Conservation (phyloP, 306 rosid species). For the Alnus rubra region DNA sequence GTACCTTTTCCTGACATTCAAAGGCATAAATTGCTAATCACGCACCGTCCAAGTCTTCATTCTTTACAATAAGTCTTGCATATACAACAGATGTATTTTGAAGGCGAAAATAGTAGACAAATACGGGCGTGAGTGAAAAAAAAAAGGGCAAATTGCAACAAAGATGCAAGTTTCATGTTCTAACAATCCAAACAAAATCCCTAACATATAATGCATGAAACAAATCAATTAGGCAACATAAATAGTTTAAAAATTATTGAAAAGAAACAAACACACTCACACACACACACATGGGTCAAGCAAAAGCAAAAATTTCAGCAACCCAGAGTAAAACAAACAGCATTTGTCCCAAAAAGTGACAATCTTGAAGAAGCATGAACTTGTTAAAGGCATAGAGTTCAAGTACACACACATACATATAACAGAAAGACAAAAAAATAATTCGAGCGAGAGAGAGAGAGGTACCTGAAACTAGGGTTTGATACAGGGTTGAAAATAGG, state of each 20-base stretch:
- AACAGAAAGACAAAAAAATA: not conserved
- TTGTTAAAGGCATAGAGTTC: not conserved
- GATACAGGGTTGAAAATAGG: not conserved
- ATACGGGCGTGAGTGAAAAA: not conserved
- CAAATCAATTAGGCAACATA: not conserved
- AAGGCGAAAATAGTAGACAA: not conserved
- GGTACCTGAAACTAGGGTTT: constrained; percentile 36
- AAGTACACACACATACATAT: not conserved
- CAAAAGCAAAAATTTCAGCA: not conserved
- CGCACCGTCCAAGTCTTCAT: not conserved
- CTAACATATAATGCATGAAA: not conserved
- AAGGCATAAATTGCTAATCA: not conserved
- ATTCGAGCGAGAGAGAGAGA: not conserved
- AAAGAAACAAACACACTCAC: not conserved
- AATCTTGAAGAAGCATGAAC: constrained; percentile 3
- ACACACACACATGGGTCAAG: not conserved
- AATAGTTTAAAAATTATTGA: not conserved
- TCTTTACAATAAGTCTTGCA: not conserved
- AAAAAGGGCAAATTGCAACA: not conserved
- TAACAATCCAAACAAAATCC: not conserved
- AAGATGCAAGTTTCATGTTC: not conserved
- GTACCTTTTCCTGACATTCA: not conserved
- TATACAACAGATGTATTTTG: not conserved
- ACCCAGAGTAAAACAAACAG: not conserved
- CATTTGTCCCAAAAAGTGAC: not conserved